These are phyloP conservation scores for Quercus robur DNA, from an alignment of 306 rosid genomes.

Conservation along the genomic window DNA sequence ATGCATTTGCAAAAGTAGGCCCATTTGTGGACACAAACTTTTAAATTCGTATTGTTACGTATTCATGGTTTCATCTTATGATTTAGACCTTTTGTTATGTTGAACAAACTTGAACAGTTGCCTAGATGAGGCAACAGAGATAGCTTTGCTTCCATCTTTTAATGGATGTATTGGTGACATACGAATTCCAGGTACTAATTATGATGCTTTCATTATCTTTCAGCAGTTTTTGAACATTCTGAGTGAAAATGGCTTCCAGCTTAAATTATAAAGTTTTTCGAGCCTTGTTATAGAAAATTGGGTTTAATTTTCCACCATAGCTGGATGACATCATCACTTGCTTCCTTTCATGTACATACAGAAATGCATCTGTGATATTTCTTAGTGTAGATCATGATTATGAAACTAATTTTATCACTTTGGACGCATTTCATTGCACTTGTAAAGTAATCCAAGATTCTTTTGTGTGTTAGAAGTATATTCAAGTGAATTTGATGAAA, in stretches of 20 bases:
- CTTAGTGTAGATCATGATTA: background rate
- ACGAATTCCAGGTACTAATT: constrained; percentile 59
- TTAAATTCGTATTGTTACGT: background rate
- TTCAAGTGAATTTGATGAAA: constrained; percentile 5
- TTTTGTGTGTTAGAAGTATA: background rate
- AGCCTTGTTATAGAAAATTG: background rate
- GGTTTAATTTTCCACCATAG: constrained; percentile 7
- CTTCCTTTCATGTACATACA: background rate
- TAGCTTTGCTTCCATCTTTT: constrained; percentile 63
- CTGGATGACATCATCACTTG: constrained; percentile 5
- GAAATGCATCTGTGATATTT: background rate
- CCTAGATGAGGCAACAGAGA: constrained; percentile 77
- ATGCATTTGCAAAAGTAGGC: constrained; percentile 74
- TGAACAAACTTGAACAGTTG: constrained; percentile 48
- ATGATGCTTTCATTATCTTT: background rate
- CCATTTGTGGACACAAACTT: background rate
- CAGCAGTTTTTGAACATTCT: background rate
- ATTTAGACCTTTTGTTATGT: constrained; percentile 25
- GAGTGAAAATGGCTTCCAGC: constrained; percentile 18
- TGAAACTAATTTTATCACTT: background rate
- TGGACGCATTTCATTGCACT: background rate
- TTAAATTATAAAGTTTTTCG: background rate
- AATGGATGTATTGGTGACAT: constrained; percentile 55
- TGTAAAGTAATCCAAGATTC: background rate
- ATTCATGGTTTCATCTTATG: constrained; percentile 6